Conservation (phyloP, 495 filamentous ascomycete genomes). For the Podospora anserina region DNA sequence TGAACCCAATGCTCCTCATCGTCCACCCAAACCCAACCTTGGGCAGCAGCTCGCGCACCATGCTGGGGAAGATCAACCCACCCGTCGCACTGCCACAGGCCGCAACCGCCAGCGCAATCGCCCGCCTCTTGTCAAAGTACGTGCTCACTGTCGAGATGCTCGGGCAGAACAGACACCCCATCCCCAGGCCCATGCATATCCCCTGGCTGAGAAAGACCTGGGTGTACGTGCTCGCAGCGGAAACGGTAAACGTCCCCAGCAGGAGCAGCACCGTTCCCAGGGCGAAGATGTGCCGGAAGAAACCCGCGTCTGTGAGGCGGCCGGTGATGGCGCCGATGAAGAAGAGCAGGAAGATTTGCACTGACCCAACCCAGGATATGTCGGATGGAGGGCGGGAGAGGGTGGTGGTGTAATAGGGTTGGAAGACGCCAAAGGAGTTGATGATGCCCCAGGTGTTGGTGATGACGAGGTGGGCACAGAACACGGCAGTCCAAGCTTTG, state of each 20-base stretch:
- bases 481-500: slow-evolving; percentile 8
- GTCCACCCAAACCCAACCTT: slow-evolving; percentile 63
- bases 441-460: slow-evolving; percentile 27
- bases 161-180: slow-evolving; percentile 60
- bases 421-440: slow-evolving; percentile 36
- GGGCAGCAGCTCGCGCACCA: slow-evolving; percentile 54
- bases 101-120: slow-evolving; percentile 65
- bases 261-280: slow-evolving; percentile 31
- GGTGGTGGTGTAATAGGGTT: slow-evolving; percentile 28
- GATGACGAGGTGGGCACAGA: slow-evolving; percentile 9
- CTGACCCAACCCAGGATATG: slow-evolving; percentile 35
- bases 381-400: slow-evolving; percentile 22
- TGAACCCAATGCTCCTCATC: slow-evolving; percentile 60
- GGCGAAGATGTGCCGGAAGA: slow-evolving; percentile 15
- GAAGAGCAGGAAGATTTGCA: slow-evolving; percentile 28
- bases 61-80: slow-evolving; percentile 63
- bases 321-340: slow-evolving; percentile 29
- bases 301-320: slow-evolving; percentile 23
- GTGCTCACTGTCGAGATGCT: slow-evolving; percentile 59
- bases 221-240: slow-evolving; percentile 56
- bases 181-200: slow-evolving; percentile 54
- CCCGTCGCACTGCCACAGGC: slow-evolving; percentile 64
- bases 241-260: slow-evolving; percentile 68
- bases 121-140: slow-evolving; percentile 64
- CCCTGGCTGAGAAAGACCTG: slow-evolving; percentile 63